phyloP scores from a whole-genome alignment of 169 alveolate genomes.

The Perkinsus marinus region DNA sequence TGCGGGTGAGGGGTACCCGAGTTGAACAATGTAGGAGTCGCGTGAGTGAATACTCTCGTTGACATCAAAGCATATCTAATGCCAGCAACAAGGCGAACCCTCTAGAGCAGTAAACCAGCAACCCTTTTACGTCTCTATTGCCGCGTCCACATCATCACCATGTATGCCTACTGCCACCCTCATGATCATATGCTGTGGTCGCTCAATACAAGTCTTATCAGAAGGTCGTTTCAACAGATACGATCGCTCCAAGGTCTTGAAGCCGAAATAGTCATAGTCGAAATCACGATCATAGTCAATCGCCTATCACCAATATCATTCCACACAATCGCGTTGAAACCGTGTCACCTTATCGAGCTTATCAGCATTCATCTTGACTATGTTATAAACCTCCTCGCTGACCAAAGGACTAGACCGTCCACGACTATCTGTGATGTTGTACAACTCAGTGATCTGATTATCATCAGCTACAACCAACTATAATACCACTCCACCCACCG shows the following conservation, averaged over 20 bases:
- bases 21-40: constrained; percentile 95
- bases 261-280: constrained; percentile 91
- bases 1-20: constrained; percentile 91
- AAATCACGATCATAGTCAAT: constrained; percentile 81
- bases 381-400: constrained; percentile 72
- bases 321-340: not conserved
- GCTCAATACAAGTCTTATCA: constrained; percentile 50
- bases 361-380: constrained; percentile 63
- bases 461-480: not conserved
- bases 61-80: constrained; percentile 56
- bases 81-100: constrained; percentile 8
- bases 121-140: constrained; percentile 25
- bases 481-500: not conserved
- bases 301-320: constrained; percentile 17
- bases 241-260: constrained; percentile 83
- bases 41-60: constrained; percentile 89
- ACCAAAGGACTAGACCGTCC: constrained; percentile 81
- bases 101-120: not conserved
- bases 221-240: constrained; percentile 7
- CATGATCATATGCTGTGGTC: constrained; percentile 96
- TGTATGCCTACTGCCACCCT: constrained; percentile 94
- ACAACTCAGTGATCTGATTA: not conserved
- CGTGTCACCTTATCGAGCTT: constrained; percentile 41
- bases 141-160: constrained; percentile 61
- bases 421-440: constrained; percentile 36